Evolutionary conservation across 2,329 filamentous ascomycete species (phyloP).

Genomic region (Hypoxylon sp.): DNA sequence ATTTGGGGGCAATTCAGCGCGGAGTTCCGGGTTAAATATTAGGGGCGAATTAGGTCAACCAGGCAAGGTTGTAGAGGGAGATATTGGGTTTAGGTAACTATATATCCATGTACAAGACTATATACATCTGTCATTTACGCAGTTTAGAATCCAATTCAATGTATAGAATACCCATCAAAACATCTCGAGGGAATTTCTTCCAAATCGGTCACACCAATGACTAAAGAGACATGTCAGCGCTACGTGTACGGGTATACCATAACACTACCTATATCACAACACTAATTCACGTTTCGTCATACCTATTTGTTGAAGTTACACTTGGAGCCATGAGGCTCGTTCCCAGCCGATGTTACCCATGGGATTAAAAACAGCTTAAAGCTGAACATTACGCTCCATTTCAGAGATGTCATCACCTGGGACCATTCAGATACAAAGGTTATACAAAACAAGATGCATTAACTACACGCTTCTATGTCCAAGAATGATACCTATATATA

Average conservation of each 20-base stretch:
- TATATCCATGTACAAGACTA: slow-evolving; percentile 24
- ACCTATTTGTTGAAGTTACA: no score
- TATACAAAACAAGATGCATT: slow-evolving; percentile 6
- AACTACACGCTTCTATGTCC: neutral
- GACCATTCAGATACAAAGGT: neutral
- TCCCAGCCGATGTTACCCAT: no score
- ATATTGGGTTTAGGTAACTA: neutral
- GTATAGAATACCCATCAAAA: neutral
- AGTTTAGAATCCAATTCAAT: neutral
- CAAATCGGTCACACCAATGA: neutral
- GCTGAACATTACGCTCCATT: no score
- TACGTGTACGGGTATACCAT: neutral
- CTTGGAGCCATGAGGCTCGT: no score
- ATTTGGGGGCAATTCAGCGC: neutral
- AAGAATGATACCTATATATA: slow-evolving; percentile 2
- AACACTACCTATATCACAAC: no score
- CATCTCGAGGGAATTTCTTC: neutral
- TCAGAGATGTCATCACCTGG: no score
- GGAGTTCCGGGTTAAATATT: slow-evolving; percentile 4
- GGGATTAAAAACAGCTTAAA: no score
- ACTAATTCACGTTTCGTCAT: no score
- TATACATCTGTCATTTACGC: slow-evolving; percentile 17
- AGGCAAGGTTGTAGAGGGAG: neutral
- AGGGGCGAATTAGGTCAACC: neutral
- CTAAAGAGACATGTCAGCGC: neutral